phyloP scores from a whole-genome alignment of 2,329 filamentous ascomycete species.

The Sporothrix variecibatus region DNA sequence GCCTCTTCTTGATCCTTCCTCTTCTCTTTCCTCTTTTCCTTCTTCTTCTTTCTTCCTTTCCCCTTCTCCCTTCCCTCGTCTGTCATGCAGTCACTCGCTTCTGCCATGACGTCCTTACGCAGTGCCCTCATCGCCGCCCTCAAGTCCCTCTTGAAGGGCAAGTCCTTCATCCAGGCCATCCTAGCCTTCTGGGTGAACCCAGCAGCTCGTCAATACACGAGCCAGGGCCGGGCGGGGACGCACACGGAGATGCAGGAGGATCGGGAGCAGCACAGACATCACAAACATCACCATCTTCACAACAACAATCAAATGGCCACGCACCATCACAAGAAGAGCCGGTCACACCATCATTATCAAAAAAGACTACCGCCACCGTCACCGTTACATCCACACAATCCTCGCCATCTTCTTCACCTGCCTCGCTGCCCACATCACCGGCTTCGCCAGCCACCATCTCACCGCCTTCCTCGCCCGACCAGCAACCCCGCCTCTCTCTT shows the following conservation, averaged over 20 bases:
- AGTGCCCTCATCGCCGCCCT: conserved; percentile 57
- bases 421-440: conserved; percentile 3
- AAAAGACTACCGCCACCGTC: conserved; percentile 7
- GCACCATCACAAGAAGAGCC: conserved; percentile 15
- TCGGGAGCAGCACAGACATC: neutral
- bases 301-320: conserved; percentile 2
- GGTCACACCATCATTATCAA: conserved; percentile 7
- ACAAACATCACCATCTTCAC: neutral
- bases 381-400: conserved; percentile 7
- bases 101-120: conserved; percentile 59
- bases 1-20: neutral
- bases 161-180: conserved; percentile 59
- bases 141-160: conserved; percentile 60
- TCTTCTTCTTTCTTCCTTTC: conserved; percentile 7
- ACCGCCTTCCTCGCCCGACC: conserved; percentile 11
- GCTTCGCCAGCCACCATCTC: conserved; percentile 11
- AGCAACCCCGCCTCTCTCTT: conserved; percentile 14
- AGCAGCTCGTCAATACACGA: conserved; percentile 1
- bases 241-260: neutral
- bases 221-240: neutral
- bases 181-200: conserved; percentile 56
- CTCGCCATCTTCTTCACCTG: conserved; percentile 14
- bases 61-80: neutral
- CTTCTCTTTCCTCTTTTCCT: conserved; percentile 2
- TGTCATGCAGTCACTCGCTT: conserved; percentile 54